Base-by-base conservation (phyloP, 148 eudicot genomes). In the Fagopyrum esculentum region DNA sequence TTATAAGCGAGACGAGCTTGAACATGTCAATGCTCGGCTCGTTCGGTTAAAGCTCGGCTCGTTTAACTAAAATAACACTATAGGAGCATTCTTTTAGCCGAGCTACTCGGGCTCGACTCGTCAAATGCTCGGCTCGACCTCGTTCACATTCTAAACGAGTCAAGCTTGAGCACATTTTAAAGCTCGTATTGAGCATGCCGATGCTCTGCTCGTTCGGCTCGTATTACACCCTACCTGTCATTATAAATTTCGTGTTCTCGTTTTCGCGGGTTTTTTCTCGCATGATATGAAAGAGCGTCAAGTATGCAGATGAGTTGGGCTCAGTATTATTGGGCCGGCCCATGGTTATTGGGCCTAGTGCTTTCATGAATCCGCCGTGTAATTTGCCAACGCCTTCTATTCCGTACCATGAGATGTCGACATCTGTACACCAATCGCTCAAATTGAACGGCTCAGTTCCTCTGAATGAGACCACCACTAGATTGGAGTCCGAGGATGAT, bases 321-420 rank as follows among this genome's bases (percentile, higher is more conserved):
- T 3, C 1, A 0, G 56, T 19, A 5, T 90, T 82, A 54, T 83
- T 86, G 15, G 86, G 88, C 92, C 84, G 87, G 3, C 86, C 89
- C 22, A 71, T 69, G 55, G 10, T 19, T 16, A 70, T 81, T 10
- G 84, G 78, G 77, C 98, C 96, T 26, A 93, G 60, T 61, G 97
- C 96, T 69, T 87, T 89, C 86, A 87, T 75, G 77, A 93, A 93
- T 5, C 98, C 98, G 9, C 83, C 80, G 59, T 93, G 98, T 45
- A 84, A 76, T 17, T 77, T 82, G 16, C 98, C 98, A 40, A 86
- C 78, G 1, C 81, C 79, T 0, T 22, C 10, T 0, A 90, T 68
- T 22, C 78, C 77, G 54, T 81, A 83, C 96, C 93, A 89, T 9
- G 91, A 89, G 70, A 85, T 76, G 83, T 91, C 90, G 4, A 93